Evolutionary conservation across 2,329 filamentous ascomycete genomes (phyloP), one percentile per base, ranked within the genome.

Genomic region (Sphaerulina populicola): DNA sequence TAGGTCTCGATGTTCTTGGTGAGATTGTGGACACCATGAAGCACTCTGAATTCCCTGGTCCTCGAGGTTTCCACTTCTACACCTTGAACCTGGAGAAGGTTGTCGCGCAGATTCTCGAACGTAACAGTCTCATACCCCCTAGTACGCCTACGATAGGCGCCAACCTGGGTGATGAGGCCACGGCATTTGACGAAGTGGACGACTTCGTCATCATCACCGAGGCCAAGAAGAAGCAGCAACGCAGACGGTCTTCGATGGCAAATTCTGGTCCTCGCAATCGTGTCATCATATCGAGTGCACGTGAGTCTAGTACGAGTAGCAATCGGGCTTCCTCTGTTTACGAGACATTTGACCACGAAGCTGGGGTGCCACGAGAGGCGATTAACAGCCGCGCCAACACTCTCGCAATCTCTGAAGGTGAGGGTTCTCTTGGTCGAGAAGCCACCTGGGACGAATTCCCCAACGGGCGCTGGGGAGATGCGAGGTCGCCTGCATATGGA

Each of bases 371-470:
- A 1, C 79, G 79, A 2, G 82, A 82, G 60, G 80, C 61, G 49
- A 72, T 91, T 62, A 90, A 91, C 66, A 66, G 64, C 31, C 80
- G 90, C 47, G 84, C 85, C 51, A 91, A 90, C 67, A 93, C 88
- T 0, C 78, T 97, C 8, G 88, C 90, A 27, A 96, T 96, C 52
- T 95, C 90, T 0, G 91, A 97, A 71, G 91, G 93, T 5, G 86
- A 95, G 64, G 93, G 91, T 21, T 79, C 86, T 3, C 75, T 96
- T 6, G 93, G 91, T 9, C 80, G 93, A 44, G 91, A 97, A 74
- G 93, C 93, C 31, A 98, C 93, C 0, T 98, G 93, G 93, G 93
- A 98, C 64, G 93, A 98, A 63, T 98, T 89, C 69, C 91, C 91
- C 57, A 97, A 97, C 73, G 93, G 91, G 27, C 81, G 91, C 49